Percentiles rank a stretch among this genome's conserved stretches.
Evolutionary conservation across 83 land plant species (phyloP).

Genomic region (Thuja plicata): DNA sequence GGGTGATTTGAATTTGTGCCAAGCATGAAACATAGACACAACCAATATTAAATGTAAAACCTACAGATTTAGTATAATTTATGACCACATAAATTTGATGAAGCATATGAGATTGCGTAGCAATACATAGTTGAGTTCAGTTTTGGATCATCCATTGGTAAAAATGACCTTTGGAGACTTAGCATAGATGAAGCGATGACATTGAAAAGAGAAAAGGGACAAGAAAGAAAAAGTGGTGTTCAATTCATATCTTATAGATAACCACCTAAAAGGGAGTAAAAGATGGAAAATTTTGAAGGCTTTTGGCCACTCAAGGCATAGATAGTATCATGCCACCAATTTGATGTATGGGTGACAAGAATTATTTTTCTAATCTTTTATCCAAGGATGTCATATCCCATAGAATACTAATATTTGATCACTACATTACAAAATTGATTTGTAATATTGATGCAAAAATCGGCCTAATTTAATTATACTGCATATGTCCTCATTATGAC

Average conservation of each 20-base stretch:
- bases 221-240: too few relatives aligned
- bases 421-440: neutral
- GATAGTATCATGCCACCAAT: too few relatives aligned
- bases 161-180: too few relatives aligned
- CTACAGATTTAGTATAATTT: neutral
- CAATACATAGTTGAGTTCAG: constrained; percentile 2
- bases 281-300: too few relatives aligned
- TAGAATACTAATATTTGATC: neutral
- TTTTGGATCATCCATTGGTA: neutral
- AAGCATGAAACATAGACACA: too few relatives aligned
- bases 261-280: too few relatives aligned
- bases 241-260: too few relatives aligned
- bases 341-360: neutral
- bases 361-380: neutral
- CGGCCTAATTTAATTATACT: neutral
- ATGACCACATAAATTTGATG: neutral
- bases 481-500: neutral
- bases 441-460: neutral
- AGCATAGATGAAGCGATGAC: too few relatives aligned
- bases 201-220: too few relatives aligned
- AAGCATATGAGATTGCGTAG: neutral
- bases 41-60: too few relatives aligned
- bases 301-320: too few relatives aligned
- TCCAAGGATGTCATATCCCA: neutral
- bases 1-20: too few relatives aligned